Evolutionary conservation across 805 yeast species (phyloP).

Genomic region (Starmerella bombi): DNA sequence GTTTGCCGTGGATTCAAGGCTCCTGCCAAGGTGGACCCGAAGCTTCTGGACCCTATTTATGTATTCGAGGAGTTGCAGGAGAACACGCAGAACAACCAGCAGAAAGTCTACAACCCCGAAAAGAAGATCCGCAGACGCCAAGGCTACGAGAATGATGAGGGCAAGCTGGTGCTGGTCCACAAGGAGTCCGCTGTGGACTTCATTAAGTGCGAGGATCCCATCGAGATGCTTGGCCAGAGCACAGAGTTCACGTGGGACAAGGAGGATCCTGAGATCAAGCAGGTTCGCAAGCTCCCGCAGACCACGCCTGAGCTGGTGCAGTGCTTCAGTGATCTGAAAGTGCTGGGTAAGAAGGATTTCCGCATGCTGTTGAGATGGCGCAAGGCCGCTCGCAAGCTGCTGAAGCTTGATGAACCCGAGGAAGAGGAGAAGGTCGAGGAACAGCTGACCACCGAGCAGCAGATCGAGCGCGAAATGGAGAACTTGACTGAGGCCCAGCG

Average conservation of each 20-base stretch:
- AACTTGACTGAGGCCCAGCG: conserved; percentile 59
- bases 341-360: conserved; percentile 88
- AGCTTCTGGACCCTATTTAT: conserved; percentile 77
- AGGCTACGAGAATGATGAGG: conserved; percentile 77
- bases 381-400: conserved; percentile 61
- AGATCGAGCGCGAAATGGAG: conserved; percentile 71
- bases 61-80: conserved; percentile 84
- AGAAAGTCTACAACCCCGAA: conserved; percentile 90
- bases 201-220: conserved; percentile 69
- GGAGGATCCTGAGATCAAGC: conserved; percentile 56
- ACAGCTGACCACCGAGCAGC: conserved; percentile 60
- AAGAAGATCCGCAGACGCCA: conserved; percentile 78
- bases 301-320: conserved; percentile 69
- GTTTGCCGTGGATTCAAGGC: conserved; percentile 94
- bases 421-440: conserved; percentile 44
- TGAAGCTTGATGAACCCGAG: conserved; percentile 49
- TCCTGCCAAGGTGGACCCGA: conserved; percentile 87
- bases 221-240: conserved; percentile 62
- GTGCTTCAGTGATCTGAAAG: conserved; percentile 83
- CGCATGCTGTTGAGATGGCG: conserved; percentile 77
- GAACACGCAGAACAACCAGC: conserved; percentile 51
- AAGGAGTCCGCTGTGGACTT: conserved; percentile 67
- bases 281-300: conserved; percentile 55
- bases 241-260: conserved; percentile 52
- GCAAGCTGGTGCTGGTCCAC: conserved; percentile 62